Conservation (phyloP, 202 grass and related monocot species). For the Elaeis oleifera region DNA sequence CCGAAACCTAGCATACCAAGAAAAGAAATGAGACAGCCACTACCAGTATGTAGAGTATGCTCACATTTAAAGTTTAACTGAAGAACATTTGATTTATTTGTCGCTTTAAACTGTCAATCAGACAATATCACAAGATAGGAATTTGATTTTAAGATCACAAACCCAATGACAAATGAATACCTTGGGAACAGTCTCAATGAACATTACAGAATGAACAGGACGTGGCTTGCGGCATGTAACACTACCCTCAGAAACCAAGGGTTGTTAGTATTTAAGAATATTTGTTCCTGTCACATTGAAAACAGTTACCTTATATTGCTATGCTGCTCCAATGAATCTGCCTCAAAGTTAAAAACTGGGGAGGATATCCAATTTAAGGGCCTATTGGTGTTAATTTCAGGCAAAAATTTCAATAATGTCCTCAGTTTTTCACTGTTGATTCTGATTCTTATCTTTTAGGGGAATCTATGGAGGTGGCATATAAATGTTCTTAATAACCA, state of each 20-base stretch:
- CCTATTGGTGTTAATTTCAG: too few species aligned
- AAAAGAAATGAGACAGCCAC: not conserved
- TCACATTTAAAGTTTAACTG: not conserved
- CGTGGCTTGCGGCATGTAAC: slow-evolving; percentile 46
- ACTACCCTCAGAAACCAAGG: slow-evolving; percentile 33
- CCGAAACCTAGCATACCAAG: slow-evolving; percentile 47
- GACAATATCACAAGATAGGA: too few species aligned
- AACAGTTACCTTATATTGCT: too few species aligned
- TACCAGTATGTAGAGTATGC: not conserved
- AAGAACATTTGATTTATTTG: not conserved
- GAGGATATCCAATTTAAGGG: too few species aligned
- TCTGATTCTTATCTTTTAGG: too few species aligned
- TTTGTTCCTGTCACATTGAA: not conserved
- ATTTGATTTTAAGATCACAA: not conserved
- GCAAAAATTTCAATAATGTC: too few species aligned
- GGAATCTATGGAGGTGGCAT: too few species aligned
- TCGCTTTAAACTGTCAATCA: too few species aligned
- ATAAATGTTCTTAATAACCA: too few species aligned
- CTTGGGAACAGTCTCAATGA: slow-evolving; percentile 84
- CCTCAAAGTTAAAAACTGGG: too few species aligned
- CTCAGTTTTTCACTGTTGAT: too few species aligned
- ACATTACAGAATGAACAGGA: slow-evolving; percentile 77
- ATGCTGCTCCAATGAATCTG: too few species aligned
- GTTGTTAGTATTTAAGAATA: not conserved
- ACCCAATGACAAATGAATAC: slow-evolving; percentile 18